Percentiles rank a stretch among this genome's conserved stretches.
These are phyloP conservation scores for Aspergillus jensenii DNA, from an alignment of 2,329 filamentous ascomycete species.

Conservation along the genomic window DNA sequence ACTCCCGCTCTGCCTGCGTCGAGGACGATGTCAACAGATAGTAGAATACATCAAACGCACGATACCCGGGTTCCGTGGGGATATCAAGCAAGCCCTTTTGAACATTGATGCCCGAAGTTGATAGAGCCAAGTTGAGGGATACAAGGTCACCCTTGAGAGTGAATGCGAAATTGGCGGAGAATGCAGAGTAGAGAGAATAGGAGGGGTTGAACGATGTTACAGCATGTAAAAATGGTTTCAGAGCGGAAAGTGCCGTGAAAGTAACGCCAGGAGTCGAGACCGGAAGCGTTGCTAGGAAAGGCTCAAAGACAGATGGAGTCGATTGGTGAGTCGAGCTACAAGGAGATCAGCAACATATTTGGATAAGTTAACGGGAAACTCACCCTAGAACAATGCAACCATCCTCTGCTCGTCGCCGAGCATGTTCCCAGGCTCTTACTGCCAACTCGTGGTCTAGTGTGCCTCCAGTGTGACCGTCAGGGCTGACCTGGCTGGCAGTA, in stretches of 20 bases:
- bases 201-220: conserved; percentile 90
- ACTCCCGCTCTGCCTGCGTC: conserved; percentile 83
- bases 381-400: conserved; percentile 89
- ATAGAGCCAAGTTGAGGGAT: conserved; percentile 72
- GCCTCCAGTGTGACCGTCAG: conserved; percentile 69
- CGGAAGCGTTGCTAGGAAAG: conserved; percentile 79
- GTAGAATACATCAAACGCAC: conserved; percentile 97
- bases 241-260: conserved; percentile 74
- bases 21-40: conserved; percentile 92
- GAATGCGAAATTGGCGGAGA: conserved; percentile 79
- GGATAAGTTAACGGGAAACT: conserved; percentile 28
- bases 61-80: conserved; percentile 74
- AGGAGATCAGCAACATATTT: background rate
- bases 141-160: conserved; percentile 77
- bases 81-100: conserved; percentile 75
- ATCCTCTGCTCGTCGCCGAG: conserved; percentile 88
- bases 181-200: conserved; percentile 72
- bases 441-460: conserved; percentile 79
- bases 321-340: conserved; percentile 82
- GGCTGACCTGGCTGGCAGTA: conserved; percentile 69
- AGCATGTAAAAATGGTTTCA: conserved; percentile 83
- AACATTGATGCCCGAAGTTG: conserved; percentile 85
- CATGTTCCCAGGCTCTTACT: conserved; percentile 91
- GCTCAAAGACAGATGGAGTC: conserved; percentile 76
- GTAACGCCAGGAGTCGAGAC: conserved; percentile 73